A percentile compares a stretch with the other conserved stretches of the same genome.
Evolutionary conservation across 148 eudicot genomes (phyloP).

Genomic region (Heliamphora exappendiculata): DNA sequence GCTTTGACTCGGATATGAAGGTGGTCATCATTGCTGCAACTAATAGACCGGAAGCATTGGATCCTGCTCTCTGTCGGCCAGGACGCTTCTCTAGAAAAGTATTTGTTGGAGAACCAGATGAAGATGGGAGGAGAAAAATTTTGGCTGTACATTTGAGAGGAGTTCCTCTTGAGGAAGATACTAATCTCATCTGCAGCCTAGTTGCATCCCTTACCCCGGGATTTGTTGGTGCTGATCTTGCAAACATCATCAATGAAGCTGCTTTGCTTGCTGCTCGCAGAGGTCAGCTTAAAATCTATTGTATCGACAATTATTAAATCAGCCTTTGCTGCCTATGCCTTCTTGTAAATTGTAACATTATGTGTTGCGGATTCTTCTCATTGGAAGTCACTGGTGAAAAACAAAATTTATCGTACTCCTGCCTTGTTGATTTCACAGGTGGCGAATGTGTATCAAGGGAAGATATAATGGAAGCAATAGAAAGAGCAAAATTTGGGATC

Average conservation of each 20-base stretch:
- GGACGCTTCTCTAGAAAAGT: conserved; percentile 99
- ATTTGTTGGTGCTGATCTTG: conserved; percentile 94
- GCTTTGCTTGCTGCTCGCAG: conserved; percentile 94
- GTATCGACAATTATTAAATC: neutral
- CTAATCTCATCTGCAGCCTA: conserved; percentile 56
- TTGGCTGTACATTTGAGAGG: conserved; percentile 82
- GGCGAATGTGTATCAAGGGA: conserved; percentile 74
- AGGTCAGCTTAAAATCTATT: conserved; percentile 36
- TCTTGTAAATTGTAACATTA: neutral
- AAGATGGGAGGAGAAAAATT: conserved; percentile 81
- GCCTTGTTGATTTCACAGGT: conserved; percentile 30
- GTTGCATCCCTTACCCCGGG: conserved; percentile 91
- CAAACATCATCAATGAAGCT: conserved; percentile 90
- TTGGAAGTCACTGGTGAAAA: neutral
- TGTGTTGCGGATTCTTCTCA: neutral
- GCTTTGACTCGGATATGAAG: conserved; percentile 81
- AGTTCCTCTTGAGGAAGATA: conserved; percentile 83
- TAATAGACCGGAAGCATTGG: conserved; percentile 93
- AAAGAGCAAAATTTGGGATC: conserved; percentile 89
- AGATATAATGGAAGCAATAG: conserved; percentile 91
- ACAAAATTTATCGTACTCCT: neutral
- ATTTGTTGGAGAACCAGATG: conserved; percentile 84
- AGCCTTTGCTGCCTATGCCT: neutral
- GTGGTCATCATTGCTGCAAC: conserved; percentile 93
- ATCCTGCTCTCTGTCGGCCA: conserved; percentile 92